Evolutionary conservation across 2,329 filamentous ascomycete species (phyloP).

Genomic region (Phialophora expanda): DNA sequence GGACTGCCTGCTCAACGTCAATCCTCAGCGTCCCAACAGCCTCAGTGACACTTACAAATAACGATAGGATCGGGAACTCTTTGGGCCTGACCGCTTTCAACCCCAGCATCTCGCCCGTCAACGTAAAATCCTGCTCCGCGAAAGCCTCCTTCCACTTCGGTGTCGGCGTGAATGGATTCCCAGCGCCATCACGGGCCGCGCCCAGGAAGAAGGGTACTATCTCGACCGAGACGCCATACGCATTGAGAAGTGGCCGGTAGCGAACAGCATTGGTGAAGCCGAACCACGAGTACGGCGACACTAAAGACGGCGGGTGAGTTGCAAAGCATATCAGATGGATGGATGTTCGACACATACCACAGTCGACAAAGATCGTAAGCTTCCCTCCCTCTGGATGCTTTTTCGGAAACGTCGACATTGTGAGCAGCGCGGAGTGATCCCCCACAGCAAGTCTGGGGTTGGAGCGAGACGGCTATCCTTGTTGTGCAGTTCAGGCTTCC

Average conservation of each 20-base stretch:
- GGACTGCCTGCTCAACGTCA: conserved; percentile 23
- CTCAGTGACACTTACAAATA: conserved; percentile 29
- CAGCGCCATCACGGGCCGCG: conserved; percentile 27
- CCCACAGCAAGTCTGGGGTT: too few relatives aligned
- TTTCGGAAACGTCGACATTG: conserved; percentile 1
- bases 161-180: conserved; percentile 27
- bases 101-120: conserved; percentile 30
- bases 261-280: conserved; percentile 30
- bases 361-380: conserved; percentile 30
- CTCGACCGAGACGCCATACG: conserved; percentile 30
- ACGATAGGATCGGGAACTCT: conserved; percentile 32
- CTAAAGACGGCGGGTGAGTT: conserved; percentile 13
- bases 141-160: conserved; percentile 29
- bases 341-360: conserved; percentile 21
- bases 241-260: conserved; percentile 28
- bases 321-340: background rate
- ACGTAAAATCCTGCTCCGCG: conserved; percentile 23
- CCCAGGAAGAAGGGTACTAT: conserved; percentile 33
- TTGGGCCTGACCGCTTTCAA: conserved; percentile 26
- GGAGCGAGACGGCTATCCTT: background rate
- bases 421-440: background rate
- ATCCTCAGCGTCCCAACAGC: background rate
- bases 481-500: background rate
- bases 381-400: conserved; percentile 27
- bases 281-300: conserved; percentile 33